These are phyloP conservation scores for Plasmopara muralis DNA, from an alignment of 352 stramenopile genomes.

Conservation along the genomic window DNA sequence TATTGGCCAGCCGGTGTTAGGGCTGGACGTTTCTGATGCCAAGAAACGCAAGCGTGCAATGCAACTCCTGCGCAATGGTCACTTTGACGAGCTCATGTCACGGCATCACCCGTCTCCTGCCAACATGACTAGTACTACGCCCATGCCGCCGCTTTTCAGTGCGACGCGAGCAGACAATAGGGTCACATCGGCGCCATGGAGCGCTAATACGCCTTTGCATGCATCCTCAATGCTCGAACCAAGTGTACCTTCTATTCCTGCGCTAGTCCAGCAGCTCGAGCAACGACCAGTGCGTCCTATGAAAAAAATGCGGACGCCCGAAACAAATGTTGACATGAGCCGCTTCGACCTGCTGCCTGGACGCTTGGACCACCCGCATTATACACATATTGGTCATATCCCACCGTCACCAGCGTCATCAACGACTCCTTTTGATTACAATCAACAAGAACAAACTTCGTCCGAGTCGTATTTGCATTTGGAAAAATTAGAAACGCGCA, in stretches of 20 bases:
- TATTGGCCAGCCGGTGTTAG: conserved; percentile 63
- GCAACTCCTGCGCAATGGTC: conserved; percentile 67
- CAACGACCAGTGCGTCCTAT: conserved; percentile 12
- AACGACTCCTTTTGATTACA: conserved; percentile 20
- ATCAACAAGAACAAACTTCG: conserved; percentile 23
- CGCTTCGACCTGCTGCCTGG: conserved; percentile 20
- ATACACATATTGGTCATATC: conserved; percentile 23
- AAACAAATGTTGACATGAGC: conserved; percentile 21
- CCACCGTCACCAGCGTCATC: conserved; percentile 15
- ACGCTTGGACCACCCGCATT: conserved; percentile 23
- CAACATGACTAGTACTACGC: conserved; percentile 33
- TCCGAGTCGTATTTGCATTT: conserved; percentile 18
- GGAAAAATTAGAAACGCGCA: conserved; percentile 18
- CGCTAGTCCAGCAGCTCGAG: conserved; percentile 26
- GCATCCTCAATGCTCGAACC: conserved; percentile 17
- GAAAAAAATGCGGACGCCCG: conserved; percentile 54
- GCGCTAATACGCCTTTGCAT: conserved; percentile 15
- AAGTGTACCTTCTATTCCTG: conserved; percentile 26
- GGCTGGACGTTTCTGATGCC: conserved; percentile 65
- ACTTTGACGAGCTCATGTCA: conserved; percentile 66
- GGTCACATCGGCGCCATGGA: conserved; percentile 19
- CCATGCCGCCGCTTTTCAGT: conserved; percentile 27
- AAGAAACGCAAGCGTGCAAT: conserved; percentile 81
- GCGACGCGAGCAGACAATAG: conserved; percentile 8
- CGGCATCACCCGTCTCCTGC: conserved; percentile 43